Conservation (phyloP, 2,329 filamentous ascomycete genomes). For the Alternaria sp. region DNA sequence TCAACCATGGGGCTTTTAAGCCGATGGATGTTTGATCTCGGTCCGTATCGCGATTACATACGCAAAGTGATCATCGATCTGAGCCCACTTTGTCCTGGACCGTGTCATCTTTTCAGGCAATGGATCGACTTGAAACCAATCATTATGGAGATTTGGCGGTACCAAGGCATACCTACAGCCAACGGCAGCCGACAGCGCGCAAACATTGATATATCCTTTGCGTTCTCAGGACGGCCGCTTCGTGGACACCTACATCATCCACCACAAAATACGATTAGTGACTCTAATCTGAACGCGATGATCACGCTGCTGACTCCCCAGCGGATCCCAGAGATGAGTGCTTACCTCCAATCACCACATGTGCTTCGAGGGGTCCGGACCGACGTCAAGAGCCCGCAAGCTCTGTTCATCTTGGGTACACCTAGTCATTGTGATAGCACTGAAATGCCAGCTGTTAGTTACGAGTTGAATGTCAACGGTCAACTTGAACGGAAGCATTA, state of each 20-base stretch:
- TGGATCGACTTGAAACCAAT: not conserved
- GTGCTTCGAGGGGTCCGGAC: not conserved
- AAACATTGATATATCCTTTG: not conserved
- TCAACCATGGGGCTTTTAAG: not conserved
- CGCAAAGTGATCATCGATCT: slow-evolving; percentile 1
- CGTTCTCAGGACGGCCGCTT: not conserved
- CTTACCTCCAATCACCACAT: not conserved
- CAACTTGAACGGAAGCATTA: not conserved
- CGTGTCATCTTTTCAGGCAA: not conserved
- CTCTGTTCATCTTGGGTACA: not conserved
- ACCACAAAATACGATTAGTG: not conserved
- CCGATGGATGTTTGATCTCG: not conserved
- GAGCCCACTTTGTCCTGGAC: not conserved
- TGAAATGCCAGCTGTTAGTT: not conserved
- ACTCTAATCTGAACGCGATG: not conserved
- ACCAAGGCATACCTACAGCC: not conserved
- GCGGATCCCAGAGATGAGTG: not conserved
- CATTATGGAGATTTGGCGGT: slow-evolving; percentile 1
- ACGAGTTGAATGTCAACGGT: not conserved
- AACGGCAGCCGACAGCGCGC: not conserved
- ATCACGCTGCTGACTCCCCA: not conserved
- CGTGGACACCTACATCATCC: not conserved
- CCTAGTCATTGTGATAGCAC: not conserved
- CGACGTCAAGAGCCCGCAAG: not conserved
- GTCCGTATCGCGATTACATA: not conserved